These are phyloP conservation scores for Phialemonium atrogriseum DNA, from an alignment of 2,329 filamentous ascomycete genomes.

Conservation along the genomic window DNA sequence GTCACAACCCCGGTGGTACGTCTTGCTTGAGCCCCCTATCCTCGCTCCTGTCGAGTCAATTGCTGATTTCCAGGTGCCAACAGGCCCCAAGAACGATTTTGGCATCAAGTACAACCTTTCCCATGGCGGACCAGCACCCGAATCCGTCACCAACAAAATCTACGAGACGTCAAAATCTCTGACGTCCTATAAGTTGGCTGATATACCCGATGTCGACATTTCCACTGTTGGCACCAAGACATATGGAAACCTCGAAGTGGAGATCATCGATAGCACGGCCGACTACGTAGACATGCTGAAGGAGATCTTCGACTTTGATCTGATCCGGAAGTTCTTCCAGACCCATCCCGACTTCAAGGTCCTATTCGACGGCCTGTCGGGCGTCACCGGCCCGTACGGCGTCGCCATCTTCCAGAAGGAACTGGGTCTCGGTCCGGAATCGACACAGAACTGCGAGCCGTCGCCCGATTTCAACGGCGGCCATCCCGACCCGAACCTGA, in stretches of 20 bases:
- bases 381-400: constrained; percentile 93
- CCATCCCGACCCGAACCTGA: constrained; percentile 95
- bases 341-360: constrained; percentile 89
- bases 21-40: background rate
- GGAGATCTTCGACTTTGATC: constrained; percentile 94
- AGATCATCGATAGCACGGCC: constrained; percentile 85
- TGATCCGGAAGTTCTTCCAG: constrained; percentile 90
- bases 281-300: constrained; percentile 96
- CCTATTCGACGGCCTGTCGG: constrained; percentile 87
- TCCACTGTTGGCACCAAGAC: constrained; percentile 72
- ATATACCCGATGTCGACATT: constrained; percentile 82
- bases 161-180: constrained; percentile 85
- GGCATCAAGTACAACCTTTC: constrained; percentile 99
- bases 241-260: constrained; percentile 83
- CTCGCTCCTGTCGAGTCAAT: background rate
- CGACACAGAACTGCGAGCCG: constrained; percentile 85
- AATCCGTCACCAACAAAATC: constrained; percentile 97
- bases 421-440: constrained; percentile 64
- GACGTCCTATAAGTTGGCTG: constrained; percentile 83
- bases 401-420: constrained; percentile 92
- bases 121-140: constrained; percentile 92
- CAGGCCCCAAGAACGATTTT: constrained; percentile 89
- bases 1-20: constrained; percentile 95
- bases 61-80: background rate
- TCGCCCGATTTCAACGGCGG: constrained; percentile 94